These are phyloP conservation scores for Botrytis tulipae DNA, from an alignment of 2,329 filamentous ascomycete species.

Conservation along the genomic window DNA sequence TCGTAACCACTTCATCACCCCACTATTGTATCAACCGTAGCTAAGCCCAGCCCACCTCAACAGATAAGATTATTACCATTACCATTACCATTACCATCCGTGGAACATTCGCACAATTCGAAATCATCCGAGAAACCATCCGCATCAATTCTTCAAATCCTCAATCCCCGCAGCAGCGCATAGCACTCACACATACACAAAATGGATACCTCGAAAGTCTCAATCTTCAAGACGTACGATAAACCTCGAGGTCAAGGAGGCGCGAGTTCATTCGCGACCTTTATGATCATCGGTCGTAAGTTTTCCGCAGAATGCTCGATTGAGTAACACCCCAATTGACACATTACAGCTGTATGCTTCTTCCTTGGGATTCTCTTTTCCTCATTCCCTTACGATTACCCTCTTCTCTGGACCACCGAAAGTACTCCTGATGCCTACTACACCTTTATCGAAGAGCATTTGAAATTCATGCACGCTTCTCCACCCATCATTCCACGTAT, in stretches of 20 bases:
- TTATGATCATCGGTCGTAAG: constrained; percentile 94
- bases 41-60: background rate
- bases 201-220: constrained; percentile 38
- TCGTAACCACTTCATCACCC: background rate
- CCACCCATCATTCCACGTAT: constrained; percentile 91
- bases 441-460: constrained; percentile 82
- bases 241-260: constrained; percentile 40
- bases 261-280: constrained; percentile 82
- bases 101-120: constrained; percentile 8
- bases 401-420: constrained; percentile 75
- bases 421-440: constrained; percentile 68
- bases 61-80: background rate
- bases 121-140: constrained; percentile 2
- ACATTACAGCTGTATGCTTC: constrained; percentile 74
- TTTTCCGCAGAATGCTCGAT: background rate
- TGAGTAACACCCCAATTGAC: background rate
- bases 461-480: constrained; percentile 85
- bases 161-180: background rate
- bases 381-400: constrained; percentile 69
- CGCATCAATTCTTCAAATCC: background rate
- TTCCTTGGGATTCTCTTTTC: constrained; percentile 97
- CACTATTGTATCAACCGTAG: background rate
- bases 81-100: background rate
- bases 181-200: background rate
- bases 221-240: constrained; percentile 39